Conservation (phyloP, 2,329 filamentous ascomycete genomes). For the Cercospora canescens region DNA sequence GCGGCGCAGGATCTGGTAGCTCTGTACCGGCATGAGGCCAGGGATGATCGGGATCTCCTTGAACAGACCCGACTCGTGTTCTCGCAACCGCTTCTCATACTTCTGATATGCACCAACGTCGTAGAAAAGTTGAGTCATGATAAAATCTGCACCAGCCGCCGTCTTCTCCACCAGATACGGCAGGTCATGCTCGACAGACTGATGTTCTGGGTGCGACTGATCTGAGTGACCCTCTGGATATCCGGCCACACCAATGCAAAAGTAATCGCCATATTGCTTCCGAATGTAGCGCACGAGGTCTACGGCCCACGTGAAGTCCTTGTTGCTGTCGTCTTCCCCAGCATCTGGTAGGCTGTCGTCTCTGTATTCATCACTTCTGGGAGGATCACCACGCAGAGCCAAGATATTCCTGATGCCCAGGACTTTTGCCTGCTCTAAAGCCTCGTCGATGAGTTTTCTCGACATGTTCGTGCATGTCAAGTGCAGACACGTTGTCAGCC, state of each 20-base stretch:
- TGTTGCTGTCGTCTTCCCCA: conserved; percentile 62
- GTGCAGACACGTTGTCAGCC: conserved; percentile 91
- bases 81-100: conserved; percentile 75
- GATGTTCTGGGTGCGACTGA: conserved; percentile 81
- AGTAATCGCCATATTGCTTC: conserved; percentile 85
- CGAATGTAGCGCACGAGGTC: conserved; percentile 90
- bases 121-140: conserved; percentile 98
- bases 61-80: conserved; percentile 82
- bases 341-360: conserved; percentile 59
- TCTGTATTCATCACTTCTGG: conserved; percentile 83
- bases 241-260: conserved; percentile 90
- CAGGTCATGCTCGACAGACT: conserved; percentile 66
- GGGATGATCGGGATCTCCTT: conserved; percentile 87
- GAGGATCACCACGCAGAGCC: conserved; percentile 87
- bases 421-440: conserved; percentile 85
- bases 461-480: conserved; percentile 99
- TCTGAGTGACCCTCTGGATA: conserved; percentile 96
- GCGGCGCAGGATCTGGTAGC: conserved; percentile 90
- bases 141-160: conserved; percentile 88
- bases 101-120: conserved; percentile 78
- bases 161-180: conserved; percentile 90
- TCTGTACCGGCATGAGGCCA: conserved; percentile 96
- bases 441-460: conserved; percentile 78
- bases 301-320: conserved; percentile 83
- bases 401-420: conserved; percentile 92